These are phyloP conservation scores for Mortierella hygrophila DNA, from an alignment of 192 early-diverging fungal species.

Conservation along the genomic window DNA sequence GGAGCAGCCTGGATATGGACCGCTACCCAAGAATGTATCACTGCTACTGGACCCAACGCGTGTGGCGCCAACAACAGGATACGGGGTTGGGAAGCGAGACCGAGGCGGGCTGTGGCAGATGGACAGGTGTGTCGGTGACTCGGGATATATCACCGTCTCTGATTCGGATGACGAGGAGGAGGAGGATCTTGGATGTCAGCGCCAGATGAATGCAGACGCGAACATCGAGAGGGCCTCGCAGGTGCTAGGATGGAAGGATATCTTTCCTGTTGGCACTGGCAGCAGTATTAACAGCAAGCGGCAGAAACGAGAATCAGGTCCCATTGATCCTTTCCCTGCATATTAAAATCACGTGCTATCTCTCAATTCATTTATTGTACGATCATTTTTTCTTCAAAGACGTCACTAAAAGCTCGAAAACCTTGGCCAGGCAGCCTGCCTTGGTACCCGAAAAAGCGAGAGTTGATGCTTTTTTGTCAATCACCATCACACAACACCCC, in stretches of 20 bases:
- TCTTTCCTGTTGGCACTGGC: neutral
- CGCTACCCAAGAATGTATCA: constrained; percentile 28
- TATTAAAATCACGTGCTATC: neutral
- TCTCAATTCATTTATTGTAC: neutral
- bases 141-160: constrained; percentile 46
- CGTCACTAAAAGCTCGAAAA: neutral
- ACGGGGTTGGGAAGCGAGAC: constrained; percentile 35
- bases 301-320: neutral
- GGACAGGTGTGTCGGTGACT: constrained; percentile 7
- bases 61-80: constrained; percentile 14
- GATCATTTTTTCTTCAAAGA: neutral
- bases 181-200: constrained; percentile 28
- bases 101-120: constrained; percentile 35
- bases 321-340: neutral
- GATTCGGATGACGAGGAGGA: constrained; percentile 47
- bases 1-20: constrained; percentile 39
- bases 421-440: neutral
- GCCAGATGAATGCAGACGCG: constrained; percentile 36
- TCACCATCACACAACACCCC: constrained; percentile 8
- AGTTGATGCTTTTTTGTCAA: constrained; percentile 1
- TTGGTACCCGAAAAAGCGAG: constrained; percentile 1
- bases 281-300: neutral
- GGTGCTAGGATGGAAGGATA: neutral
- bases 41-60: constrained; percentile 26
- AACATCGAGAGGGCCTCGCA: constrained; percentile 3